Conservation (phyloP, 2,329 filamentous ascomycete genomes). For the Pyrenochaeta sp. region DNA sequence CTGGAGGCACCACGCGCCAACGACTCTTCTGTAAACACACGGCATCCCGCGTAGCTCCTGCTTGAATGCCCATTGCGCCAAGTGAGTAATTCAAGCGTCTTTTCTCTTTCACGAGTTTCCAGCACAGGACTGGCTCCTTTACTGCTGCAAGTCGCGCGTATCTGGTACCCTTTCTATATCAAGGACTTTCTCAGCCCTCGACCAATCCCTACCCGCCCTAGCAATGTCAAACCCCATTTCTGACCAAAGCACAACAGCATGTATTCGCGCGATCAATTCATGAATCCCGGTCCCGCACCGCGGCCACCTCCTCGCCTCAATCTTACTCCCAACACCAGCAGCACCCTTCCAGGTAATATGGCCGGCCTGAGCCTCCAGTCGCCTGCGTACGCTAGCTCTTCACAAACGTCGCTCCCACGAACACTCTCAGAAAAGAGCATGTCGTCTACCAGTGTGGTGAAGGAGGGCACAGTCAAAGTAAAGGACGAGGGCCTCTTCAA, state of each 20-base stretch:
- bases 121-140: not conserved
- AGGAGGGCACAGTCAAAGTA: slow-evolving; percentile 78
- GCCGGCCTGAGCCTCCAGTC: slow-evolving; percentile 77
- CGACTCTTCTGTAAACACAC: slow-evolving; percentile 15
- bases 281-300: slow-evolving; percentile 96
- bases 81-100: slow-evolving; percentile 29
- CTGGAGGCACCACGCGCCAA: slow-evolving; percentile 14
- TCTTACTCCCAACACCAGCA: slow-evolving; percentile 75
- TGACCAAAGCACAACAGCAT: slow-evolving; percentile 53
- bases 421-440: slow-evolving; percentile 52
- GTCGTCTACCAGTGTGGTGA: slow-evolving; percentile 50
- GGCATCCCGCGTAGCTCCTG: slow-evolving; percentile 15
- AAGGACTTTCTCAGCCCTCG: too few species aligned
- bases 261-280: slow-evolving; percentile 75
- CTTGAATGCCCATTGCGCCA: slow-evolving; percentile 27
- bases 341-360: slow-evolving; percentile 75
- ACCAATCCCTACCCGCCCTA: too few species aligned
- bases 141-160: not conserved
- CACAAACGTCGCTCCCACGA: slow-evolving; percentile 49
- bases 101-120: slow-evolving; percentile 6
- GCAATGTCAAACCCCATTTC: slow-evolving; percentile 5
- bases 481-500: slow-evolving; percentile 92
- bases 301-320: slow-evolving; percentile 86
- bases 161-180: too few species aligned
- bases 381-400: slow-evolving; percentile 54